phyloP scores from a whole-genome alignment of 306 rosid genomes.

The Ziziphus jujuba region DNA sequence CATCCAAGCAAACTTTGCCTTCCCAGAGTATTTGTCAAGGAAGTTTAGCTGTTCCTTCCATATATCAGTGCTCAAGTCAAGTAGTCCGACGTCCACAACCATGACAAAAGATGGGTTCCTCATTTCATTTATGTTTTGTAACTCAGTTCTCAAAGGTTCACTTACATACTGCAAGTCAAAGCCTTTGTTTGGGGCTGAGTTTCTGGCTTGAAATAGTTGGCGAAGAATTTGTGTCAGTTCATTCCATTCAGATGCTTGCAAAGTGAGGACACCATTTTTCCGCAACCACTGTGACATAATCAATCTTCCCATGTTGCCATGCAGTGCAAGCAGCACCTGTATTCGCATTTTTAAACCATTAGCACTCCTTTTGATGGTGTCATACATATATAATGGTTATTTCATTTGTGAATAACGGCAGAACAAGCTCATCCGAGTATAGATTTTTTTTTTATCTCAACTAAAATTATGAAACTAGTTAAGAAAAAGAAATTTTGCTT shows the following conservation, averaged over 20 bases:
- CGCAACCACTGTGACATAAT: slow-evolving; percentile 76
- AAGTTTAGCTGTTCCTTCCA: slow-evolving; percentile 96
- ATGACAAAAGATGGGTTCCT: slow-evolving; percentile 61
- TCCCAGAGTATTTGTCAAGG: slow-evolving; percentile 71
- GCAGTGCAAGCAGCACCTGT: slow-evolving; percentile 85
- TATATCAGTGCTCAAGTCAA: slow-evolving; percentile 95
- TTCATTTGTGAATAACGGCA: neutral
- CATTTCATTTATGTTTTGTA: slow-evolving; percentile 58
- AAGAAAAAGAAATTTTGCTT: slow-evolving; percentile 35
- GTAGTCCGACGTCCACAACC: slow-evolving; percentile 80
- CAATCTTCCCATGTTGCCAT: slow-evolving; percentile 67
- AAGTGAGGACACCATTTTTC: slow-evolving; percentile 61
- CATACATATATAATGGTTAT: neutral
- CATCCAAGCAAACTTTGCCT: slow-evolving; percentile 90
- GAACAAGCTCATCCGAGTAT: neutral
- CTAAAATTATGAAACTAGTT: neutral
- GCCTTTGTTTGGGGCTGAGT: slow-evolving; percentile 40
- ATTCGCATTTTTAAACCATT: slow-evolving; percentile 17
- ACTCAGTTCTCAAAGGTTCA: slow-evolving; percentile 55
- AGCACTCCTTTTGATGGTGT: neutral
- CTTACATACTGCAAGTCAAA: slow-evolving; percentile 55
- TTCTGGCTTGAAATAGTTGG: slow-evolving; percentile 68
- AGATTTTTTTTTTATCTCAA: neutral
- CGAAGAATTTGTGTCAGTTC: slow-evolving; percentile 80
- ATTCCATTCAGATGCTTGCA: slow-evolving; percentile 96